Base-by-base conservation (phyloP, 495 filamentous ascomycete species). In the Hypoxylon crocopeplum region DNA sequence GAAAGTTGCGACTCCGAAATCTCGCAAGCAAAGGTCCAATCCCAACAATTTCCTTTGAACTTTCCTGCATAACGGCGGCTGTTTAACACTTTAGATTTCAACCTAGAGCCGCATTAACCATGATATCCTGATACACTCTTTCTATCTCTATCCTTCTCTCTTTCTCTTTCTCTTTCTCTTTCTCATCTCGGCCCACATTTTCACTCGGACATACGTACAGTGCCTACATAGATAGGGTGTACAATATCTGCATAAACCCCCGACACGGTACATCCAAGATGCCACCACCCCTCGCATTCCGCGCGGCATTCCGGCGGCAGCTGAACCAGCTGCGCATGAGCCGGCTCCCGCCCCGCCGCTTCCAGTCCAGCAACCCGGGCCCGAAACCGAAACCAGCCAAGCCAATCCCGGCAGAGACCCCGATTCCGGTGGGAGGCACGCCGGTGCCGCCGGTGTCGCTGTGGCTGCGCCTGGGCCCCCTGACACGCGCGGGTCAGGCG, bases 401-500 rank as follows among this genome's bases (percentile, higher is more conserved):
- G 25, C 17, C 49, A n/a, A 48, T 51, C n/a, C 37, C 41, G 13
- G 8, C 46, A 6, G 53, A 17, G 19, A 37, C 48, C 29, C 50
- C 58, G 22, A 20, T 55, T 20, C 58, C 58, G 44, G 44, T 42
- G 2, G 58, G 48, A 7, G 34, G 45, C 32, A 44, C 53, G 0
- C 53, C 59, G 4, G 59, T 47, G 1, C 32, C 77, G 32, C 72
- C 74, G 27, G 66, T 78, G 3, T 73, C 77, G 11, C 64, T 80
- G 39, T 82, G 84, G 76, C 77, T 77, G 59, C 67, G 81, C 7
- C 75, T 84, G 0, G 82, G 85, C 0, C 82, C 83, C 2, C 56
- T 89, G 27, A 81, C 83, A 17, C 74, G 84, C 50, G 76, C 83
- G 1, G 84, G 93, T 47, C 75, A 83, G 59, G 85, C 86, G 6